Evolutionary conservation across 306 rosid genomes (phyloP).

Genomic region (Corylus heterophylla): DNA sequence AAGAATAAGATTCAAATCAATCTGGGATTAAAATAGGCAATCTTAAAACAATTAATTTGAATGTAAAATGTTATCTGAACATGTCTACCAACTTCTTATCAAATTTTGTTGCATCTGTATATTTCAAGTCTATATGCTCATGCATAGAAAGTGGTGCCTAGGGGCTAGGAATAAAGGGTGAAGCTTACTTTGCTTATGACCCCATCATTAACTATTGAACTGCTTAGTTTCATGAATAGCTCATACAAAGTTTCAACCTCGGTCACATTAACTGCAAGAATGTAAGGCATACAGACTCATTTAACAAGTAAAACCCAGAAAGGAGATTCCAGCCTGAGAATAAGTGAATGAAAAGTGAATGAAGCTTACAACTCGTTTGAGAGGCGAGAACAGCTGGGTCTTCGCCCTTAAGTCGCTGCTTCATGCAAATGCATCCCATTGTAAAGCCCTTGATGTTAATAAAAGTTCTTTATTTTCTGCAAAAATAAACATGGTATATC

Average conservation of each 20-base stretch:
- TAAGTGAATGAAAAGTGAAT: neutral
- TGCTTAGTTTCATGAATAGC: slow-evolving; percentile 56
- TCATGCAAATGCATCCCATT: slow-evolving; percentile 35
- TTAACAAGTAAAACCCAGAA: neutral
- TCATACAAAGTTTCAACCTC: slow-evolving; percentile 51
- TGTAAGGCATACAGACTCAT: neutral
- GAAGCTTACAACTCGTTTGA: slow-evolving; percentile 53
- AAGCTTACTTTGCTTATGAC: slow-evolving; percentile 52
- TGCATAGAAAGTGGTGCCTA: neutral
- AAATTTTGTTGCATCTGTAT: neutral
- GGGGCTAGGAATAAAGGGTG: neutral
- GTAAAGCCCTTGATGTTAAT: neutral
- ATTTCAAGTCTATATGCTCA: neutral
- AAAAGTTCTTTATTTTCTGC: neutral
- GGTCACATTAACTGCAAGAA: slow-evolving; percentile 37
- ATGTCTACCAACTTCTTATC: neutral
- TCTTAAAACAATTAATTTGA: neutral
- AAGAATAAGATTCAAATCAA: neutral
- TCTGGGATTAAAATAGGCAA: neutral
- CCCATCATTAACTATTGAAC: slow-evolving; percentile 53
- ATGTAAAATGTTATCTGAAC: neutral
- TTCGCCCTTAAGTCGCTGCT: slow-evolving; percentile 34
- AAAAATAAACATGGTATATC: neutral
- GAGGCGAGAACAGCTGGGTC: slow-evolving; percentile 45
- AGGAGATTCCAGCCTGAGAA: neutral